Conservation (phyloP, 2,329 filamentous ascomycete genomes). For the Sporothrix mexicana region DNA sequence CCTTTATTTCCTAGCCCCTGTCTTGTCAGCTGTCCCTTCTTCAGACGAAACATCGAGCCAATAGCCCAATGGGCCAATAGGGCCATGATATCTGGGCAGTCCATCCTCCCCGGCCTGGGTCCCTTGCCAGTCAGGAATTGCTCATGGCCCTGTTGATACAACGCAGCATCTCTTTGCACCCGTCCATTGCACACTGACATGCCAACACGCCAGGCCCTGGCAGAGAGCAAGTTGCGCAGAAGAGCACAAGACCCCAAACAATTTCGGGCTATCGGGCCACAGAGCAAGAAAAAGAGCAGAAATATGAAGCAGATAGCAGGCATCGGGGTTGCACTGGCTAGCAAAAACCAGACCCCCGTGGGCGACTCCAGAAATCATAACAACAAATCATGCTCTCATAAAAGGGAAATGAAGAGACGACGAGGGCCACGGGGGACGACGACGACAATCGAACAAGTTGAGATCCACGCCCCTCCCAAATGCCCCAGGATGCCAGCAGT, state of each 20-base stretch:
- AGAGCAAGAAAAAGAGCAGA: background rate
- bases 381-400: conserved; percentile 1
- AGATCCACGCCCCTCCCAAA: too few species aligned
- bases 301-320: background rate
- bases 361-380: conserved; percentile 1
- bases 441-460: background rate
- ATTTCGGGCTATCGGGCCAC: conserved; percentile 4
- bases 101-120: background rate
- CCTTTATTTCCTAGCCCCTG: conserved; percentile 4
- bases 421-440: conserved; percentile 8
- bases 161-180: background rate
- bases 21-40: background rate
- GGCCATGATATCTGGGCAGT: conserved; percentile 6
- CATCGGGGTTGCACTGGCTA: conserved; percentile 13
- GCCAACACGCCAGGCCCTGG: background rate
- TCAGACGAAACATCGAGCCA: conserved; percentile 28
- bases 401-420: conserved; percentile 28
- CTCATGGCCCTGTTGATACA: background rate
- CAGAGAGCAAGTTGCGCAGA: conserved; percentile 15
- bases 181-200: background rate
- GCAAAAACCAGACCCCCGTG: background rate
- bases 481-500: conserved; percentile 1
- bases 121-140: background rate
- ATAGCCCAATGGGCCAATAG: conserved; percentile 6
- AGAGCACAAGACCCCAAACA: too few species aligned